Conservation (phyloP, 1,284 basidiomycete genomes). For the Wolfiporia cocos region DNA sequence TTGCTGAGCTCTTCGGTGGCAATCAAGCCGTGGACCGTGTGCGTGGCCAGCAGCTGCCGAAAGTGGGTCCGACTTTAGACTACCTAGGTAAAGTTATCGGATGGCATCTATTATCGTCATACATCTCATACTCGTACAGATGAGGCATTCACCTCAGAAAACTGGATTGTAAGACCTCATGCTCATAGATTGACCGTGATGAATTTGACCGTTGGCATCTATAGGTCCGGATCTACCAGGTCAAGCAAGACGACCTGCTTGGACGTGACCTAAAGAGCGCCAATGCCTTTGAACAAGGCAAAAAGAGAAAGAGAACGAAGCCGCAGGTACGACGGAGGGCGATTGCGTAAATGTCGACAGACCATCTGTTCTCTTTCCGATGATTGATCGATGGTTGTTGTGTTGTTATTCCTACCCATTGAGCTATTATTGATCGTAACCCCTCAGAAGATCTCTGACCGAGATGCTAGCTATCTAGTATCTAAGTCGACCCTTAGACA, state of each 20-base stretch:
- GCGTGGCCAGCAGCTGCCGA: slow-evolving; percentile 74
- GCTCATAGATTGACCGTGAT: slow-evolving; percentile 2
- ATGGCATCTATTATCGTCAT: slow-evolving; percentile 9
- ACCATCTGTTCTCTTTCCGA: not conserved
- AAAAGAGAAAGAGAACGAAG: slow-evolving; percentile 78
- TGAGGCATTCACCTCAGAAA: slow-evolving; percentile 95
- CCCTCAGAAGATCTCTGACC: too few species aligned
- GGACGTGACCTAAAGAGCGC: slow-evolving; percentile 86
- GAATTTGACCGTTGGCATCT: slow-evolving; percentile 3
- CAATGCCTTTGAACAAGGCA: slow-evolving; percentile 81
- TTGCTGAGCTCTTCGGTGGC: slow-evolving; percentile 83
- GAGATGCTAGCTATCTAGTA: too few species aligned
- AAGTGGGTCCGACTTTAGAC: slow-evolving; percentile 76
- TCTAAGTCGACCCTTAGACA: too few species aligned
- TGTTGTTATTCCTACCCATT: not conserved
- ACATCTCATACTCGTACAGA: slow-evolving; percentile 40
- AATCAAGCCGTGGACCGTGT: slow-evolving; percentile 76
- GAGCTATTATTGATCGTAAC: not conserved
- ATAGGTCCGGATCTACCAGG: slow-evolving; percentile 89
- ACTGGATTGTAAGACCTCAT: slow-evolving; percentile 82
- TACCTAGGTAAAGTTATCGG: slow-evolving; percentile 61
- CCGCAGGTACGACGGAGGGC: slow-evolving; percentile 54
- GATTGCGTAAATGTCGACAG: slow-evolving; percentile 25
- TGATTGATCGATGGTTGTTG: not conserved
- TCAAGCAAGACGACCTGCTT: slow-evolving; percentile 91